Base-by-base conservation (phyloP, 345 rosid species). In the Corchorus olitorius region DNA sequence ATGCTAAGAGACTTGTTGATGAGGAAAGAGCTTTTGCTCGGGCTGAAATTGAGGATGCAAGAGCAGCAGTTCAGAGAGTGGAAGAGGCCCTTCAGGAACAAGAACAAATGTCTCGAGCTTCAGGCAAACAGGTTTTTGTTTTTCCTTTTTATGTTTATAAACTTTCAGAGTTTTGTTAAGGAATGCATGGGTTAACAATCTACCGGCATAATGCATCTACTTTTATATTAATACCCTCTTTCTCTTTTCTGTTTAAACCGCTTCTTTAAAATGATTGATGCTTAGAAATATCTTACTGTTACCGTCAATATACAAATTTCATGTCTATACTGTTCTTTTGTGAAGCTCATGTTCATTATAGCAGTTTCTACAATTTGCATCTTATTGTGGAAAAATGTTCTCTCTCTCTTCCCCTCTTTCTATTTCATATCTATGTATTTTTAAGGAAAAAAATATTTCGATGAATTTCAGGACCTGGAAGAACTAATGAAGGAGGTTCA, bases 401-500 rank as follows among this genome's bases (percentile, higher is more conserved):
- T 61, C 34, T 8, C 27, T 50, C 22, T 41, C 16, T 7, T 55
- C 19, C 54, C 13, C 56, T 52, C 37, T 14, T 56, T 1, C 53
- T 45, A 54, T 72, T 43, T 68, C 27, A 39, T 39, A 39, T 39
- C 5, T 39, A 39, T 39, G 43, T 39, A 39, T 1, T 39, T 39
- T 39, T 39, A 39, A 39, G 41, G 4, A 60, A 43, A 15, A 58
- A 69, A 37, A 50, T 74, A 37, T 48, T 67, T 62, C 13, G 6
- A 77, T 60, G 79, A 46, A 53, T 89, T 49, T 82, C 81, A 97
- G 99, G 99, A 97, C 83, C 48, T 90, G 78, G 96, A 92, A 73
- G 94, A 91, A 78, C 81, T 97, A 81, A 88, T 94, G 98, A 90
- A 91, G 84, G 98, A 94, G 84, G 99, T 97, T 88, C 99, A 97